These are phyloP conservation scores for Daldinia caldariorum DNA, from an alignment of 495 filamentous ascomycete genomes.

Conservation along the genomic window DNA sequence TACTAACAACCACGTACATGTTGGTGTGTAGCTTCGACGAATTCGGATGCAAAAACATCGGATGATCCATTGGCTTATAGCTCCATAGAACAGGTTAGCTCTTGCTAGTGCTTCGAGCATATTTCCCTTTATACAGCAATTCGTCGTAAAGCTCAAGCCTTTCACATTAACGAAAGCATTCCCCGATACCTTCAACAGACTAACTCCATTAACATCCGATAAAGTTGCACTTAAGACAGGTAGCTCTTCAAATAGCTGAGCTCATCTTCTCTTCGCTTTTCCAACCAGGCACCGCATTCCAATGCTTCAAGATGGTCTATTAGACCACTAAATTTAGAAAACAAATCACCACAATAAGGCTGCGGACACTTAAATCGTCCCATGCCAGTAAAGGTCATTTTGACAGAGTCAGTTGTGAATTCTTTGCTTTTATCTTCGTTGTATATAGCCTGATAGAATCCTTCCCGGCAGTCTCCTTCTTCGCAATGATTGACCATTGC, in stretches of 20 bases:
- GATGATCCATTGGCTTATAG: background rate
- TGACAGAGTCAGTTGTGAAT: background rate
- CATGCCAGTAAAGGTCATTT: background rate
- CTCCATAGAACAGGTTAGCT: background rate
- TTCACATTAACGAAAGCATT: background rate
- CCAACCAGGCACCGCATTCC: conserved; percentile 6
- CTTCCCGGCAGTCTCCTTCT: background rate
- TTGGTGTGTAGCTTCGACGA: background rate
- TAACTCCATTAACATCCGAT: background rate
- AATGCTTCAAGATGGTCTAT: background rate
- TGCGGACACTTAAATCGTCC: conserved; percentile 2
- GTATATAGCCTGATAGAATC: background rate
- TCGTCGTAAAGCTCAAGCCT: background rate
- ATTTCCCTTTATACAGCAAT: background rate
- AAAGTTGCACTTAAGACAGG: background rate
- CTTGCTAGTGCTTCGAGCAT: background rate
- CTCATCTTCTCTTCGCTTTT: background rate
- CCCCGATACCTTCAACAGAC: background rate
- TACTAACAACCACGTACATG: background rate
- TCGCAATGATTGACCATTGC: conserved; percentile 23
- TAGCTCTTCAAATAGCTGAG: conserved; percentile 4
- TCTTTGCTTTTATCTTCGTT: background rate
- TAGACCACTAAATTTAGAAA: conserved; percentile 1
- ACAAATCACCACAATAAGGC: background rate
- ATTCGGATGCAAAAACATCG: background rate